A percentile compares a stretch with the other conserved stretches of the same genome.
Evolutionary conservation across 345 rosid genomes (phyloP).

Genomic region (Orychophragmus violaceus): DNA sequence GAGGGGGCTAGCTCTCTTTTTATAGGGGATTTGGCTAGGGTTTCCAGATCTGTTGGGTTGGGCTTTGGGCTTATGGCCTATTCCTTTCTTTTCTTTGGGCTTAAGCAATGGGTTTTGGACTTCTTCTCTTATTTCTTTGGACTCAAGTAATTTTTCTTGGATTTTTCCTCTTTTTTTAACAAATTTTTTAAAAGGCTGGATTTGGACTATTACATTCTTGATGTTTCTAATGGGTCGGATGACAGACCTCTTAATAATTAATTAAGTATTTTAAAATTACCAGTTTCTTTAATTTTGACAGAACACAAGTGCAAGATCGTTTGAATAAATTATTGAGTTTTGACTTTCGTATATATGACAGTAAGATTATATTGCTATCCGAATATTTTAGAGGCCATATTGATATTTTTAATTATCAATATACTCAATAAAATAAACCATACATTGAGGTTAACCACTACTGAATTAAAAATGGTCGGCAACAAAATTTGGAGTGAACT

Average conservation of each 20-base stretch:
- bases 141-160: no score
- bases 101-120: no score
- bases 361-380: background rate
- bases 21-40: no score
- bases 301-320: background rate
- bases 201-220: no score
- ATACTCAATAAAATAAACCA: background rate
- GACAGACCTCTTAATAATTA: background rate
- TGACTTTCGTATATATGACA: slow-evolving; percentile 17
- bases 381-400: slow-evolving; percentile 1
- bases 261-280: background rate
- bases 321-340: slow-evolving; percentile 1
- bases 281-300: background rate
- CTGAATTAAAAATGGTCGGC: background rate
- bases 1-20: no score
- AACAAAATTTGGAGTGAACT: background rate
- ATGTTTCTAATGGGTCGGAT: background rate
- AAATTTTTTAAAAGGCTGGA: no score
- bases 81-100: no score
- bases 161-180: no score
- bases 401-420: background rate
- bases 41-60: no score
- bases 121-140: no score
- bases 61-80: no score
- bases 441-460: slow-evolving; percentile 24